phyloP scores from a whole-genome alignment of 2,329 filamentous ascomycete genomes.

The Epichloe hybrida region DNA sequence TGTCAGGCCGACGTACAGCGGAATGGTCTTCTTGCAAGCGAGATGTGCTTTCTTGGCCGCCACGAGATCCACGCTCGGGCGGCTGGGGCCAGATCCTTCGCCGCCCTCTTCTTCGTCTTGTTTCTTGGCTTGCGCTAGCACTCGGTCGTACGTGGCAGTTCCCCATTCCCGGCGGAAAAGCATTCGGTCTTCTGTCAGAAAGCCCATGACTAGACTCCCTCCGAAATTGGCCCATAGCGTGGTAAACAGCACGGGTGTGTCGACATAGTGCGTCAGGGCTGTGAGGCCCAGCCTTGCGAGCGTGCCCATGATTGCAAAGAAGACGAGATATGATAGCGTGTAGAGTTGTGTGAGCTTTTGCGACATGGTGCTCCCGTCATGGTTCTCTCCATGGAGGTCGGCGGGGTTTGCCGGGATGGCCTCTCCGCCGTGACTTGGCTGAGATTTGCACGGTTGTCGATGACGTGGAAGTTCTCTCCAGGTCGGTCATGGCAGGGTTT shows the following conservation, averaged over 20 bases:
- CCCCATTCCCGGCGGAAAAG: conserved; percentile 61
- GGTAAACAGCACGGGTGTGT: conserved; percentile 58
- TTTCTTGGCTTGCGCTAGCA: conserved; percentile 17
- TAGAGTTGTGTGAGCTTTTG: conserved; percentile 46
- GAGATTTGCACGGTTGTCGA: conserved; percentile 26
- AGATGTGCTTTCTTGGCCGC: conserved; percentile 44
- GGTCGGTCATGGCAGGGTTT: background rate
- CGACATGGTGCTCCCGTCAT: conserved; percentile 23
- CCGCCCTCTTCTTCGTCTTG: conserved; percentile 26
- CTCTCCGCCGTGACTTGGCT: conserved; percentile 23
- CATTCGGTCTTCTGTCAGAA: conserved; percentile 64
- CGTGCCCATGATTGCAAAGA: conserved; percentile 78
- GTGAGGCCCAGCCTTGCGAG: conserved; percentile 71
- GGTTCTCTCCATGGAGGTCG: background rate
- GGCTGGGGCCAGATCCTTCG: conserved; percentile 3
- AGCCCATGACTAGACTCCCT: conserved; percentile 74
- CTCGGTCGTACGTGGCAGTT: conserved; percentile 24
- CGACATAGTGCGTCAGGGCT: conserved; percentile 66
- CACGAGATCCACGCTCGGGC: conserved; percentile 21
- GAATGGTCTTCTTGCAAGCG: conserved; percentile 69
- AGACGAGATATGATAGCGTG: conserved; percentile 66
- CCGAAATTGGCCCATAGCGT: conserved; percentile 81
- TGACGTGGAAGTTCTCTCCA: conserved; percentile 4
- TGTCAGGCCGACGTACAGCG: conserved; percentile 73
- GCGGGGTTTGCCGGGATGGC: too few species aligned